Base-by-base conservation (phyloP, 2,329 filamentous ascomycete species). In the Fusarium pseudonygamai region DNA sequence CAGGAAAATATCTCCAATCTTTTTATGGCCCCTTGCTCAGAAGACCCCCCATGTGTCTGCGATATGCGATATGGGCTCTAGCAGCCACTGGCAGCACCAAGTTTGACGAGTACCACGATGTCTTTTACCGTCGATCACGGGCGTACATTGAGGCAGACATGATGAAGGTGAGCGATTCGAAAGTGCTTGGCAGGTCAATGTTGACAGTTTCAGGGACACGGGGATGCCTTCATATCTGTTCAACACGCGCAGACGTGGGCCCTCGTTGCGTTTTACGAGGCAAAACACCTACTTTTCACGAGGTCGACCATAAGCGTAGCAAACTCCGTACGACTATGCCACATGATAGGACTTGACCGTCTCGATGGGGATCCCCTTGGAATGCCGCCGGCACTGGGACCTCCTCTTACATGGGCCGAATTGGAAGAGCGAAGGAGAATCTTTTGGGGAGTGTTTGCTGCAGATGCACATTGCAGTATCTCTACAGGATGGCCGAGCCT, bases 401-500 rank as follows among this genome's bases (percentile, higher is more conserved):
- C 93, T 3, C 87, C 94, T 1, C 89, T 88, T 75, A 93, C 94
- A 78, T 97, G 94, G 94, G 91, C 89, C 2, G 96, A 98, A 69
- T 72, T 85, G 26, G 86, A 88, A 67, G 95, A 98, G 81, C 88
- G 95, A 58, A 88, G 96, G 65, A 88, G 96, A 73, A 91, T 93
- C 0, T 97, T 97, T 76, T 98, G 96, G 96, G 89, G 92, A 73
- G 88, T 91, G 2, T 98, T 96, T 78, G 93, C 91, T 74, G 87
- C 93, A 46, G 95, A 98, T 80, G 89, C 93, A 32, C 97, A 97
- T 82, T 92, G 93, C 6, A 94, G 93, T 77, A 93, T 97, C 58
- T 94, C 94, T 18, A 97, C 95, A 8, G 95, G 95, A 6, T 98
- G 95, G 95, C 94, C 95, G 0, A 92, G 93, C 84, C 84, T 91